Percentiles rank a stretch among this genome's conserved stretches.
Conservation (phyloP, 106 monocot species). For the Xerophyta viscosa region DNA sequence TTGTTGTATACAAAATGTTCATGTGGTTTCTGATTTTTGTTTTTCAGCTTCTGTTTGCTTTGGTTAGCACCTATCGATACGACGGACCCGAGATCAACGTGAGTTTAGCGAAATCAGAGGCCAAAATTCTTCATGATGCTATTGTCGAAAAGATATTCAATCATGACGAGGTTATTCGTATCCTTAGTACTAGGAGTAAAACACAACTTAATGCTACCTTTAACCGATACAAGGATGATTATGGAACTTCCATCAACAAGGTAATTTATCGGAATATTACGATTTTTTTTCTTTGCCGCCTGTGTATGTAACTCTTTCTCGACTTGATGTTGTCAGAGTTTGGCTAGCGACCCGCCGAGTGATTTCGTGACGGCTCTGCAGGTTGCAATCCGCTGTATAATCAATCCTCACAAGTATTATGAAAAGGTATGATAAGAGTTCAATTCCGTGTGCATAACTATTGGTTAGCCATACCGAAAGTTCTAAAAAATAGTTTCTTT, state of each 20-base stretch:
- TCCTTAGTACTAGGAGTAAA: slow-evolving; percentile 87
- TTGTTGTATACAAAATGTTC: not conserved
- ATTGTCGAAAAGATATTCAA: slow-evolving; percentile 37
- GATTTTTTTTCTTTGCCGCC: not conserved
- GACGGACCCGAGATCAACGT: slow-evolving; percentile 45
- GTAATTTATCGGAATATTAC: slow-evolving; percentile 7
- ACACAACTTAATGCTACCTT: slow-evolving; percentile 85
- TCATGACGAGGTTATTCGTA: slow-evolving; percentile 60
- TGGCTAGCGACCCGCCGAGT: slow-evolving; percentile 22
- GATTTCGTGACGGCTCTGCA: slow-evolving; percentile 49
- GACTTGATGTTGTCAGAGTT: slow-evolving; percentile 17
- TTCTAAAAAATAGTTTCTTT: not conserved
- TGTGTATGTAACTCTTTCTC: not conserved
- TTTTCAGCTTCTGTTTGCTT: slow-evolving; percentile 58
- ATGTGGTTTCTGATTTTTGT: not conserved
- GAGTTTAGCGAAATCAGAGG: slow-evolving; percentile 54
- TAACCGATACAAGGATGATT: slow-evolving; percentile 68
- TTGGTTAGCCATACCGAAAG: no score
- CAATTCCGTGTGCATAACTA: no score
- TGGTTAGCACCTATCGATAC: slow-evolving; percentile 65
- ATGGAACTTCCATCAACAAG: slow-evolving; percentile 53
- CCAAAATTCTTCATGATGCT: slow-evolving; percentile 46
- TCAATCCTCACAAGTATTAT: slow-evolving; percentile 54
- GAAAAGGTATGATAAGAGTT: no score
- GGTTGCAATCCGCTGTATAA: slow-evolving; percentile 46